Percentiles rank a stretch among this genome's conserved stretches.
Evolutionary conservation across 495 filamentous ascomycete genomes (phyloP).

Genomic region (Aspergillus cavernicola): DNA sequence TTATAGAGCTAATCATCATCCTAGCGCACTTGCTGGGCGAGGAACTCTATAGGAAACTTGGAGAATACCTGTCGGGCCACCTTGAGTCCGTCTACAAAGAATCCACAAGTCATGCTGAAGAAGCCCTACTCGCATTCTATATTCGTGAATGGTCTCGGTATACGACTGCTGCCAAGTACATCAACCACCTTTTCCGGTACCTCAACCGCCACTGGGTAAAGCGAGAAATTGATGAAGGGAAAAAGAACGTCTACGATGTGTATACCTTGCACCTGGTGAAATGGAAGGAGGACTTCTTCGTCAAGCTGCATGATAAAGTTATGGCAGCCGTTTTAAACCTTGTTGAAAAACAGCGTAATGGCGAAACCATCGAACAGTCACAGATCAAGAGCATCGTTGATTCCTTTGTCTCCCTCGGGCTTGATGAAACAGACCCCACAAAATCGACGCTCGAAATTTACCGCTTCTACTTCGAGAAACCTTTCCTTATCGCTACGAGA

Average conservation of each 20-base stretch:
- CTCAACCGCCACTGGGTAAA: constrained; percentile 99
- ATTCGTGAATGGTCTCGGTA: constrained; percentile 96
- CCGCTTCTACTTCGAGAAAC: constrained; percentile 82
- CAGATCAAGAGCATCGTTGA: constrained; percentile 98
- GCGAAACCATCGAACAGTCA: constrained; percentile 94
- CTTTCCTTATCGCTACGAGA: constrained; percentile 82
- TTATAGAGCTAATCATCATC: constrained; percentile 14
- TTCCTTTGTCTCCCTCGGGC: constrained; percentile 90
- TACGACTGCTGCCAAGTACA: constrained; percentile 91
- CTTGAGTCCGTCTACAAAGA: constrained; percentile 61
- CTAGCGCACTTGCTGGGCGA: constrained; percentile 90
- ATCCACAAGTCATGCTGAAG: constrained; percentile 76
- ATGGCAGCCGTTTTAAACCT: constrained; percentile 94
- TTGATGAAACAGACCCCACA: constrained; percentile 88
- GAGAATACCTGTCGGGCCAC: constrained; percentile 75
- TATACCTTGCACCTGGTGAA: constrained; percentile 94
- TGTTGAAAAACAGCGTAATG: constrained; percentile 95
- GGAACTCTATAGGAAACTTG: constrained; percentile 90
- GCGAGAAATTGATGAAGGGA: constrained; percentile 97
- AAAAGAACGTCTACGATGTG: constrained; percentile 97
- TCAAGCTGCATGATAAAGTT: constrained; percentile 74
- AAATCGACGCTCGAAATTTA: constrained; percentile 97
- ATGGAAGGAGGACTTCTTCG: constrained; percentile 91
- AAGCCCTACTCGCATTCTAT: constrained; percentile 90
- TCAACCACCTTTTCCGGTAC: constrained; percentile 95